A percentile compares a stretch with the other conserved stretches of the same genome.
Evolutionary conservation across 768 basidiomycete species (phyloP).

Genomic region (Russula virescens): DNA sequence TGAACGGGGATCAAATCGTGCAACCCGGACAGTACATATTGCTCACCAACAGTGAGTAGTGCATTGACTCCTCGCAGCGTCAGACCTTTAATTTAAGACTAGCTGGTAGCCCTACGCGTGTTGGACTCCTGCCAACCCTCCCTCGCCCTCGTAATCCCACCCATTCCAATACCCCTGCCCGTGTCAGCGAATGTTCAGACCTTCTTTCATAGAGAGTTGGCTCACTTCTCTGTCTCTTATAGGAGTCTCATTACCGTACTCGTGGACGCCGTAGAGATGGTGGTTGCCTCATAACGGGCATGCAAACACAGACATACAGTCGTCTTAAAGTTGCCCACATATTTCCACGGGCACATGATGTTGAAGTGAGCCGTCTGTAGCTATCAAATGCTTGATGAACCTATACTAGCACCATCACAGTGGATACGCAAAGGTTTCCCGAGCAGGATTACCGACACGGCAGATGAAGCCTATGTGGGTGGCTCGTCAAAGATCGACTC

Average conservation of each 20-base stretch:
- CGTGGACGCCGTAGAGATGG: neutral
- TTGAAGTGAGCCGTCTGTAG: neutral
- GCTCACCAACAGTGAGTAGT: neutral
- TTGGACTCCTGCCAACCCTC: neutral
- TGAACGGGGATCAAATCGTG: neutral
- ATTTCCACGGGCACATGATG: constrained; percentile 7
- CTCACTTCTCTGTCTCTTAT: neutral
- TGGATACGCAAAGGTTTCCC: constrained; percentile 1
- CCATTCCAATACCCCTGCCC: neutral
- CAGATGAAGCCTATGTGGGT: neutral
- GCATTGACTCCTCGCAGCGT: neutral
- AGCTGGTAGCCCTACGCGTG: neutral
- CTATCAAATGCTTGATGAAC: neutral
- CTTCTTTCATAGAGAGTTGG: neutral
- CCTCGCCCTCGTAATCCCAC: constrained; percentile 1
- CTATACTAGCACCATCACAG: neutral
- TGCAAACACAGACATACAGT: neutral
- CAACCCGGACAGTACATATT: constrained; percentile 1
- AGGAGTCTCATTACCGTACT: neutral
- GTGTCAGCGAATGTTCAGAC: neutral
- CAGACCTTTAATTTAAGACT: neutral
- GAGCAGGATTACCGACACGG: constrained; percentile 1
- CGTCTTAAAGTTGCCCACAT: constrained; percentile 3
- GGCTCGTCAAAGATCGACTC: neutral
- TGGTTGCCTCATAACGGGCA: neutral